Evolutionary conservation across 495 filamentous ascomycete genomes (phyloP).

Genomic region (Hypomontagnella submonticulosa): DNA sequence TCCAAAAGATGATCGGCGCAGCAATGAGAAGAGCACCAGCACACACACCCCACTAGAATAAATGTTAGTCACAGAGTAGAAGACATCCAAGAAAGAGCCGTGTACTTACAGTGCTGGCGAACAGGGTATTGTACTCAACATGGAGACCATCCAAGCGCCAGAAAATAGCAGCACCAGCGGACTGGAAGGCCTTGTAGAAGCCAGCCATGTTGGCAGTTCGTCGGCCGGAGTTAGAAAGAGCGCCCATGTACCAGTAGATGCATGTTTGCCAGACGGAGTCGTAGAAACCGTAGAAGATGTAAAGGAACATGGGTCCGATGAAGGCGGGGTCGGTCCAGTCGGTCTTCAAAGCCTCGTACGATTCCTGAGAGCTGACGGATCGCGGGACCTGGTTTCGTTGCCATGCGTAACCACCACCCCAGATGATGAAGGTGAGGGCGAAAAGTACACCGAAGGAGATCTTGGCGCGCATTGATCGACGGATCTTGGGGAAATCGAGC

Average conservation of each 20-base stretch:
- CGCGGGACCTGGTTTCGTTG: slow-evolving; percentile 65
- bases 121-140: slow-evolving; percentile 72
- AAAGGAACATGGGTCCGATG: slow-evolving; percentile 87
- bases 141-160: slow-evolving; percentile 78
- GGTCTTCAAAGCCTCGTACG: slow-evolving; percentile 46
- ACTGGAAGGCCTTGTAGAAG: slow-evolving; percentile 93
- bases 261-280: slow-evolving; percentile 87
- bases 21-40: slow-evolving; percentile 77
- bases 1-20: slow-evolving; percentile 80
- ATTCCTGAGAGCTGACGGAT: slow-evolving; percentile 41
- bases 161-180: slow-evolving; percentile 88
- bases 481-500: slow-evolving; percentile 71
- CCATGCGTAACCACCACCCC: slow-evolving; percentile 89
- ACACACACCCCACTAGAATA: slow-evolving; percentile 76
- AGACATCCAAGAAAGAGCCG: neutral
- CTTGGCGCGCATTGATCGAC: slow-evolving; percentile 81
- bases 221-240: slow-evolving; percentile 88
- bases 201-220: slow-evolving; percentile 93
- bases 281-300: slow-evolving; percentile 93
- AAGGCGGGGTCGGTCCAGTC: slow-evolving; percentile 77
- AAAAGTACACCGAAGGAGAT: slow-evolving; percentile 72
- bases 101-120: slow-evolving; percentile 58
- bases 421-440: slow-evolving; percentile 80
- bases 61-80: slow-evolving; percentile 35
- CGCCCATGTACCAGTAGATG: slow-evolving; percentile 92